Evolutionary conservation across 2,329 filamentous ascomycete species (phyloP), one percentile per base, ranked within the genome.

Genomic region (Pseudodiploospora longispora): DNA sequence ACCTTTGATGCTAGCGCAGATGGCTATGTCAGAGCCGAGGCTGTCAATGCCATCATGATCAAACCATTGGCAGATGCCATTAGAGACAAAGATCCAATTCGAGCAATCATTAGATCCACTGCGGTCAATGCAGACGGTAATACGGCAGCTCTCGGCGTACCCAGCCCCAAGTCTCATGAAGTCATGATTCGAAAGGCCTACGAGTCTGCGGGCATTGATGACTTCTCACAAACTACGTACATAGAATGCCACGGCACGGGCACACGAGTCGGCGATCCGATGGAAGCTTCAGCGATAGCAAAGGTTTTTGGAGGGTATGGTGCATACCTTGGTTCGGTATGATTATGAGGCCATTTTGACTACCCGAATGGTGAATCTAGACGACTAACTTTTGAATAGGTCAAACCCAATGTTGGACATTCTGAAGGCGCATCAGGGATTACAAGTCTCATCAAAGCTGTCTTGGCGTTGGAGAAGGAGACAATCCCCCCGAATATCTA

Each of bases 221-320:
- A 60, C 28, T 55, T 60, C 27, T 43, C 53, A 2, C 50, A 63
- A 8, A 72, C 69, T 0, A 58, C 55, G 0, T 74, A 64, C 40
- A 62, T 54, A n/a, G 52, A 54, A 41, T 47, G 47, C 9, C 52
- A 54, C 38, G 50, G 50, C 3, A 54, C 52, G 4, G 52, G 52
- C 6, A 54, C 52, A 6, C 28, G 34, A 6, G 40, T 36, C 1
- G 50, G 50, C 8, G 52, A 52, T 28, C 43, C 48, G 10, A 40
- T 50, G 10, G 52, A 52, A 43, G 42, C 39, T 5, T 12, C 37
- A 5, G 49, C 46, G 2, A 43, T 52, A 10, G 47, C 40, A 7
- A 45, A 33, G 1, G 43, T 43, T 9, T 42, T 52, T 27, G 40
- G n/a, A 8, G 38, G 6, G 29, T 27, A 47, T 6, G n/a, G 32